A percentile compares a stretch with the other conserved stretches of the same genome.
phyloP scores from a whole-genome alignment of 129 eudicot genomes.

The Pulicaria dysenterica region DNA sequence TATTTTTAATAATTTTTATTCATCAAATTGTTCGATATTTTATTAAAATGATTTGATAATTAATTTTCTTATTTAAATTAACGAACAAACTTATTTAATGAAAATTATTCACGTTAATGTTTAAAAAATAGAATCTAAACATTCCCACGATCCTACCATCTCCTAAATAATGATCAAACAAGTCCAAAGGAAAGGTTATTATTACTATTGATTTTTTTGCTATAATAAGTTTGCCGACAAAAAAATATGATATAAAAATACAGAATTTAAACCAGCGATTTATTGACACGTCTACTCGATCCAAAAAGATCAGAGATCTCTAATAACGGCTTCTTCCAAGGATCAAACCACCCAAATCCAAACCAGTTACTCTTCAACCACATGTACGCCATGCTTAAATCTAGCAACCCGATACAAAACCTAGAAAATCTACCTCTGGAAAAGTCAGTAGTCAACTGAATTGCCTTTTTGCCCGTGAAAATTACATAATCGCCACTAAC shows the following conservation, averaged over 20 bases:
- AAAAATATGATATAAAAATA: not conserved
- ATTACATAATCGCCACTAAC: constrained; percentile 22
- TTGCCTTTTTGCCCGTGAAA: not conserved
- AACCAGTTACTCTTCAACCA: not conserved
- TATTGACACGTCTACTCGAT: constrained; percentile 24
- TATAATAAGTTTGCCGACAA: constrained; percentile 38
- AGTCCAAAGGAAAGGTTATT: no score
- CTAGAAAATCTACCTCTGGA: not conserved
- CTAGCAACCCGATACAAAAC: not conserved
- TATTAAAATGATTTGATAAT: no score
- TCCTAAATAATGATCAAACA: no score
- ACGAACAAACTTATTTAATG: no score
- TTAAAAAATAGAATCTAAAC: no score
- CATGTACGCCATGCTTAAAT: not conserved
- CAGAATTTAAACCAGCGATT: constrained; percentile 4
- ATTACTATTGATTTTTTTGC: not conserved
- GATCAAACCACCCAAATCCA: not conserved
- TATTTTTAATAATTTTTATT: no score
- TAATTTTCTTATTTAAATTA: no score
- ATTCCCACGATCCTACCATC: no score
- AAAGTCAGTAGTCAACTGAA: constrained; percentile 20
- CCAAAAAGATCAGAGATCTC: constrained; percentile 17
- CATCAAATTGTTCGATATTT: no score
- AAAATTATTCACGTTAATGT: no score
- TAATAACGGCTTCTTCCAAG: constrained; percentile 1